These are phyloP conservation scores for Stephanodiscus minutulus DNA, from an alignment of 108 stramenopile species.

Conservation along the genomic window DNA sequence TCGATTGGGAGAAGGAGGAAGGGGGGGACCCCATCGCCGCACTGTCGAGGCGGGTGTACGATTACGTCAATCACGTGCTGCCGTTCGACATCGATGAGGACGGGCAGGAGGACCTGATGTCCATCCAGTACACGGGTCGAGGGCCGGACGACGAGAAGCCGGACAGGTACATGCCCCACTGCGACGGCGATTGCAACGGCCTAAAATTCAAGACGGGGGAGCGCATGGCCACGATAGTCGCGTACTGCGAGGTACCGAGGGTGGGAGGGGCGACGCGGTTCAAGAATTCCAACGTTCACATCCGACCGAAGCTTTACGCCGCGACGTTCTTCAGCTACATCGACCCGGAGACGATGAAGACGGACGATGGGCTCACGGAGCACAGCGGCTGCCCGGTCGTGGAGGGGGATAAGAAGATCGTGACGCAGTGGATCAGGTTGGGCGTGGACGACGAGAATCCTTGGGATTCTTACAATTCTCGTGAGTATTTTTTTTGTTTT, in stretches of 20 bases:
- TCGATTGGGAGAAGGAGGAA: conserved; percentile 63
- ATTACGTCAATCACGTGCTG: conserved; percentile 81
- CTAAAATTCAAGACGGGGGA: conserved; percentile 68
- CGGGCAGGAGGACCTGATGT: conserved; percentile 88
- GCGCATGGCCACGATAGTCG: conserved; percentile 93
- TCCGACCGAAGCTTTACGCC: conserved; percentile 72
- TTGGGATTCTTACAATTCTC: conserved; percentile 85
- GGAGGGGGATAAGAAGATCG: conserved; percentile 93
- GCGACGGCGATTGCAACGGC: conserved; percentile 86
- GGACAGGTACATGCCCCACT: conserved; percentile 92
- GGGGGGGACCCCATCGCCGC: conserved; percentile 64
- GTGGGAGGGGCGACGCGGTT: conserved; percentile 92
- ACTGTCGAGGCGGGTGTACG: conserved; percentile 73
- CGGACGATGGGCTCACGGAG: conserved; percentile 81
- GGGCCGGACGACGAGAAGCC: conserved; percentile 72
- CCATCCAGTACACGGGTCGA: conserved; percentile 85
- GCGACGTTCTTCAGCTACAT: conserved; percentile 92
- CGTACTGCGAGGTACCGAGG: conserved; percentile 88
- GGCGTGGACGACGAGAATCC: conserved; percentile 88
- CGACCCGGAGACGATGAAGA: conserved; percentile 68
- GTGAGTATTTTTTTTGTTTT: conserved; percentile 22
- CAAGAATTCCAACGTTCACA: conserved; percentile 79
- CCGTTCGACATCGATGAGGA: conserved; percentile 63
- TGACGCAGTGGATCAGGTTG: conserved; percentile 95
- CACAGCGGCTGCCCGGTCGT: conserved; percentile 93